Evolutionary conservation across 306 rosid species (phyloP).

Genomic region (Canavalia ensiformis): DNA sequence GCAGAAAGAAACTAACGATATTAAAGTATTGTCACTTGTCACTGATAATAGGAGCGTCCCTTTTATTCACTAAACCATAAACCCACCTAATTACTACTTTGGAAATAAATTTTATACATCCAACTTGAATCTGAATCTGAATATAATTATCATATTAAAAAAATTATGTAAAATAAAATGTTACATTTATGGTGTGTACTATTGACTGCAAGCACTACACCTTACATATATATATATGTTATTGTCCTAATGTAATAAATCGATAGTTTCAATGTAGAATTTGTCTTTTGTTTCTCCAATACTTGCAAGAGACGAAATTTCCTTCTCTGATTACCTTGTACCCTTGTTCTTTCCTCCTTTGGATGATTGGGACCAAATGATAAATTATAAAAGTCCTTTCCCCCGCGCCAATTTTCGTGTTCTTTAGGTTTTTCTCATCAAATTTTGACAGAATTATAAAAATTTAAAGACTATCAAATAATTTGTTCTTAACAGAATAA

Average conservation of each 20-base stretch:
- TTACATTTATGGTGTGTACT: neutral
- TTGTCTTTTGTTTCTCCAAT: neutral
- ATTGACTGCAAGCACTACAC: neutral
- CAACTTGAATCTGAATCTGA: neutral
- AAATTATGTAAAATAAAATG: neutral
- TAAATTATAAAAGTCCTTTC: neutral
- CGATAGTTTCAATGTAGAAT: neutral
- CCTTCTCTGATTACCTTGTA: neutral
- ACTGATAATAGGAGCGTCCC: neutral
- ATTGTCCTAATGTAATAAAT: neutral
- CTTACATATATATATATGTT: neutral
- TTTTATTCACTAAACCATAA: neutral
- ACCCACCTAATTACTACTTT: neutral
- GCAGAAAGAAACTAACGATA: neutral
- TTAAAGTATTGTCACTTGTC: neutral
- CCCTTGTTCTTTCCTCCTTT: conserved; percentile 1
- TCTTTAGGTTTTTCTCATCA: neutral
- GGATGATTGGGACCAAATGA: neutral
- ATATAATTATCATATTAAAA: neutral
- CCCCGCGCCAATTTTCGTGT: neutral
- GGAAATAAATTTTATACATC: neutral
- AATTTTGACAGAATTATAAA: too few relatives aligned
- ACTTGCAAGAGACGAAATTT: neutral
- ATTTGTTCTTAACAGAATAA: too few relatives aligned
- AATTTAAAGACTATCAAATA: too few relatives aligned